Conservation (phyloP, 305 asterid species). For the Plantago rigida region DNA sequence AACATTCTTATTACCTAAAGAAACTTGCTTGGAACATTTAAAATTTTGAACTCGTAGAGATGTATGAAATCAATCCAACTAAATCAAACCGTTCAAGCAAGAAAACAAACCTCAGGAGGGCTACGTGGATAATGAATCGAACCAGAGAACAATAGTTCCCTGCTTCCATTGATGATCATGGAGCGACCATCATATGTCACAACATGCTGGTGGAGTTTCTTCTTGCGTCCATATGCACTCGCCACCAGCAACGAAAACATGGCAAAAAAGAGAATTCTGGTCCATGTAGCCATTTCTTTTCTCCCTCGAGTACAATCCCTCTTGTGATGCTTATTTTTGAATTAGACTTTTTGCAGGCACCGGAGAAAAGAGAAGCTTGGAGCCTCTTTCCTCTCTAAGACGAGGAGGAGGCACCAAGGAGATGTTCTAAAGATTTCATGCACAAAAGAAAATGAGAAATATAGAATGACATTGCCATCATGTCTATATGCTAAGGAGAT, state of each 20-base stretch:
- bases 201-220: conserved; percentile 20
- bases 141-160: conserved; percentile 53
- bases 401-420: conserved; percentile 12
- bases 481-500: conserved; percentile 23
- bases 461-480: conserved; percentile 9
- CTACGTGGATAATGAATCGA: conserved; percentile 65
- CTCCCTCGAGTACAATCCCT: background rate
- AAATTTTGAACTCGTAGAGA: no score
- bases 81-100: no score
- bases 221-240: conserved; percentile 13
- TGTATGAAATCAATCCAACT: no score
- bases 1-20: no score
- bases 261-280: conserved; percentile 11
- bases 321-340: background rate
- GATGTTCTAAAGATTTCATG: conserved; percentile 10
- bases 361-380: background rate
- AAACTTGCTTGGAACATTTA: no score
- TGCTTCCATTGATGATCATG: conserved; percentile 49
- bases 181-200: conserved; percentile 62
- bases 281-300: conserved; percentile 10
- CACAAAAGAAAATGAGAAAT: conserved; percentile 9
- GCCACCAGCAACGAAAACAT: conserved; percentile 21
- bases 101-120: conserved; percentile 38
- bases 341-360: background rate
- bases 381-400: conserved; percentile 3